phyloP scores from a whole-genome alignment of 1,284 basidiomycete species.

The Thecaphora frezii region DNA sequence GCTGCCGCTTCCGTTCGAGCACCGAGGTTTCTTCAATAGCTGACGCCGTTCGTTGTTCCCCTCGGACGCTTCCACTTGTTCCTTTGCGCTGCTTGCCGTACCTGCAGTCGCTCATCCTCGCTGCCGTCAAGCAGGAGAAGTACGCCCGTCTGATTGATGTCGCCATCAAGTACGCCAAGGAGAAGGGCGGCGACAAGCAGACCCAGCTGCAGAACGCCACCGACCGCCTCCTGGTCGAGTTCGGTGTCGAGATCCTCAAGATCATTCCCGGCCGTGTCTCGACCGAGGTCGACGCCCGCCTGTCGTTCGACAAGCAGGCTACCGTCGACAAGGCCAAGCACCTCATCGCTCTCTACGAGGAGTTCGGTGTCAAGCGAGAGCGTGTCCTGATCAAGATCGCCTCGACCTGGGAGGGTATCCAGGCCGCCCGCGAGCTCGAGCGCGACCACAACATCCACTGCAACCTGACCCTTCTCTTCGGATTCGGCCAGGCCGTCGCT shows the following conservation, averaged over 20 bases:
- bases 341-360: slow-evolving; percentile 91
- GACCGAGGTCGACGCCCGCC: slow-evolving; percentile 94
- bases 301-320: slow-evolving; percentile 91
- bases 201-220: slow-evolving; percentile 67
- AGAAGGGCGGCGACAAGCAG: slow-evolving; percentile 64
- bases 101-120: slow-evolving; percentile 69
- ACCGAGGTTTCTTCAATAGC: too few relatives aligned
- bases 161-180: slow-evolving; percentile 80
- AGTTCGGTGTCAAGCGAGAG: slow-evolving; percentile 84
- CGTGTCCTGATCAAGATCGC: slow-evolving; percentile 96
- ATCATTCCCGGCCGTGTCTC: slow-evolving; percentile 98
- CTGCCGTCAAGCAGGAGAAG: slow-evolving; percentile 84
- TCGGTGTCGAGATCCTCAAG: slow-evolving; percentile 89
- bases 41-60: too few relatives aligned
- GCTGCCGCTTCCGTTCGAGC: too few relatives aligned
- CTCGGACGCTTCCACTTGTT: too few relatives aligned
- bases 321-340: slow-evolving; percentile 83
- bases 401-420: slow-evolving; percentile 99
- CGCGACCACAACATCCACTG: slow-evolving; percentile 84
- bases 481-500: slow-evolving; percentile 96
- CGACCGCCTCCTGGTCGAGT: slow-evolving; percentile 92
- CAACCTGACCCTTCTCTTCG: slow-evolving; percentile 98
- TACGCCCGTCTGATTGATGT: slow-evolving; percentile 82
- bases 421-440: slow-evolving; percentile 95
- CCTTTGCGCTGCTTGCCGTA: too few relatives aligned